Base-by-base conservation (phyloP, 2,329 filamentous ascomycete genomes). In the Anthostomella pinea region DNA sequence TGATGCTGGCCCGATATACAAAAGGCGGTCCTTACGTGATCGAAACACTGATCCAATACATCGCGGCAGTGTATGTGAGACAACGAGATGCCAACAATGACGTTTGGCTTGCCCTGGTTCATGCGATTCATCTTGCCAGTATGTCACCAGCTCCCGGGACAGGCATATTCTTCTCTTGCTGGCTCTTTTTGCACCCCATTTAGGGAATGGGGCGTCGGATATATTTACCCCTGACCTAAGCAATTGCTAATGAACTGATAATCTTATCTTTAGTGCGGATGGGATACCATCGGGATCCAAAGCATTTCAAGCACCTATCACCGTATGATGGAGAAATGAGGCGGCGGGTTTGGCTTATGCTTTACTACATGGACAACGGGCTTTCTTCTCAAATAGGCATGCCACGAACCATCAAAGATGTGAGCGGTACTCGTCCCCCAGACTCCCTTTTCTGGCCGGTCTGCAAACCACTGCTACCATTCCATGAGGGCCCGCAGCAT, bases 301-400 rank as follows among this genome's bases (percentile, higher is more conserved):
- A 46, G 11, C 58, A 67, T 36, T 70, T 67, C 38, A 53, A 61
- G 1, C 55, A 54, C n/a, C 60, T 73, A 15, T 57, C 63, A 1
- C 53, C 60, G 1, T 67, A 69, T 33, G 52, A 64, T n/a, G 64
- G 65, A 6, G 69, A 73, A 45, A 68, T 72, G 59, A 50, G 70
- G 20, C 59, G 70, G 13, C 57, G 70, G 7, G 40, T 63, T 1
- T 73, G 69, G 69, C 51, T 58, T 13, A 53, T 60, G 11, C 54
- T 71, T 2, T 56, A 55, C 29, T 64, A 67, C 51, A 48, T 68
- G 13, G 69, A 73, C 38, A 53, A 66, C 3, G 42, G 64, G 4
- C 55, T 67, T 4, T 67, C 66, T 0, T 63, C 62, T 16, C 65
- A 69, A 29, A 54, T 71, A 15, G 70, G 69, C 8, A 53, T 72